Percentiles rank a stretch among this genome's conserved stretches.
phyloP scores from a whole-genome alignment of 345 rosid genomes.

The Orychophragmus violaceus region DNA sequence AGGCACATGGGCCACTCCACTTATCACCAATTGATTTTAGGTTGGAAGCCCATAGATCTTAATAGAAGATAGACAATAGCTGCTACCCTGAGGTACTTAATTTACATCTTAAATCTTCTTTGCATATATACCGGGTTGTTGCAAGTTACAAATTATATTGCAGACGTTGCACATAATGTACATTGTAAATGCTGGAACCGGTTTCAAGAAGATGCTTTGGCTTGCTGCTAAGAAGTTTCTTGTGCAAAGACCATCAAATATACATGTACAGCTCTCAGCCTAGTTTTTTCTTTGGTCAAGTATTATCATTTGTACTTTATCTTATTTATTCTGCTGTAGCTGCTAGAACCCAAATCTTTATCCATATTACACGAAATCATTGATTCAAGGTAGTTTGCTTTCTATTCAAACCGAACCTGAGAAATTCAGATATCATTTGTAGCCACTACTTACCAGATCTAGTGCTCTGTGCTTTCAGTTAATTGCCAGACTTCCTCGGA shows the following conservation, averaged over 20 bases:
- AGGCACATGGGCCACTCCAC: too few species aligned
- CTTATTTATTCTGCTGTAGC: constrained; percentile 41
- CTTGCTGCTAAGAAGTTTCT: constrained; percentile 94
- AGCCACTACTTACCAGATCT: constrained; percentile 10
- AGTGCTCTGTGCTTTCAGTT: constrained; percentile 43
- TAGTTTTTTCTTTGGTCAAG: constrained; percentile 6
- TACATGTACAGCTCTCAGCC: constrained; percentile 45
- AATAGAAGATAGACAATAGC: constrained; percentile 67
- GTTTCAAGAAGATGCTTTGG: constrained; percentile 93
- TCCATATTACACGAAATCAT: constrained; percentile 64
- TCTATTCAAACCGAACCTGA: not conserved
- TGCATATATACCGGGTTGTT: not conserved
- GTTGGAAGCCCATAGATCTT: too few species aligned
- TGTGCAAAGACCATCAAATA: constrained; percentile 78
- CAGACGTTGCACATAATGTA: constrained; percentile 88
- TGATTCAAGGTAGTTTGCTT: constrained; percentile 57
- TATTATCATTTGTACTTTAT: not conserved
- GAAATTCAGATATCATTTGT: not conserved
- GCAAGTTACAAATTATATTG: constrained; percentile 2
- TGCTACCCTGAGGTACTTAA: constrained; percentile 84
- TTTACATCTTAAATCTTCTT: not conserved
- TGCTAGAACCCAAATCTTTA: constrained; percentile 74
- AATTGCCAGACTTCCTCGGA: constrained; percentile 92
- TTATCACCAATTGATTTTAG: too few species aligned
- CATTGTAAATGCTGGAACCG: too few species aligned